A percentile compares a stretch with the other conserved stretches of the same genome.
These are phyloP conservation scores for Cytospora piceicola DNA, from an alignment of 2,329 filamentous ascomycete species.

Conservation along the genomic window DNA sequence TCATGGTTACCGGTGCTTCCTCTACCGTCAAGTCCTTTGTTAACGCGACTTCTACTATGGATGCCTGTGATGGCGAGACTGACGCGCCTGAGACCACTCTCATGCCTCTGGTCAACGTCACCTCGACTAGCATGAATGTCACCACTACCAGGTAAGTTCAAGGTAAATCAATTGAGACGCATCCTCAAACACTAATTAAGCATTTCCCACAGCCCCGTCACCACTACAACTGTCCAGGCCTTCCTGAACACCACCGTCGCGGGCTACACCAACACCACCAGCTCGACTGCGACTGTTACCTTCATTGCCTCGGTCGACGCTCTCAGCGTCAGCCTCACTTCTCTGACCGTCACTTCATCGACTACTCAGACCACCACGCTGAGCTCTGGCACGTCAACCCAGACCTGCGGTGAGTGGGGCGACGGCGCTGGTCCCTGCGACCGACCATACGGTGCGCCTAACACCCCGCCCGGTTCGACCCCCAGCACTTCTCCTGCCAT, in stretches of 20 bases:
- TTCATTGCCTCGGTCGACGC: constrained; percentile 1
- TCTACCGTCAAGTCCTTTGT: not conserved
- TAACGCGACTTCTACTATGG: not conserved
- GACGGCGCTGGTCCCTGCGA: constrained; percentile 28
- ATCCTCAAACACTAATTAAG: not conserved
- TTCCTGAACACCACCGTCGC: constrained; percentile 13
- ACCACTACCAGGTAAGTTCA: constrained; percentile 16
- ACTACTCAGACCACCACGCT: not conserved
- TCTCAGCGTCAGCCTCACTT: constrained; percentile 8
- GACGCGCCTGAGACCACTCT: not conserved
- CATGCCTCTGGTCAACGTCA: not conserved
- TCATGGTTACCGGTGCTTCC: constrained; percentile 5
- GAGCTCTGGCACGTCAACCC: constrained; percentile 1
- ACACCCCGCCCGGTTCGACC: constrained; percentile 21
- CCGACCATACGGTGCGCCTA: constrained; percentile 28
- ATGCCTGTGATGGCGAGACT: constrained; percentile 2
- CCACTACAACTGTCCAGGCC: not conserved
- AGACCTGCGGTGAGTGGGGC: constrained; percentile 26
- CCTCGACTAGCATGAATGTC: not conserved
- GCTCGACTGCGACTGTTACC: not conserved
- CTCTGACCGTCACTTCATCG: not conserved
- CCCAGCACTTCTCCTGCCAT: constrained; percentile 15
- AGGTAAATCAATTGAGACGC: not conserved
- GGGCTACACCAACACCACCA: not conserved
- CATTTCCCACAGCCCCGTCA: constrained; percentile 1